These are phyloP conservation scores for Fomitopsis betulina DNA, from an alignment of 1,284 basidiomycete species.

Conservation along the genomic window DNA sequence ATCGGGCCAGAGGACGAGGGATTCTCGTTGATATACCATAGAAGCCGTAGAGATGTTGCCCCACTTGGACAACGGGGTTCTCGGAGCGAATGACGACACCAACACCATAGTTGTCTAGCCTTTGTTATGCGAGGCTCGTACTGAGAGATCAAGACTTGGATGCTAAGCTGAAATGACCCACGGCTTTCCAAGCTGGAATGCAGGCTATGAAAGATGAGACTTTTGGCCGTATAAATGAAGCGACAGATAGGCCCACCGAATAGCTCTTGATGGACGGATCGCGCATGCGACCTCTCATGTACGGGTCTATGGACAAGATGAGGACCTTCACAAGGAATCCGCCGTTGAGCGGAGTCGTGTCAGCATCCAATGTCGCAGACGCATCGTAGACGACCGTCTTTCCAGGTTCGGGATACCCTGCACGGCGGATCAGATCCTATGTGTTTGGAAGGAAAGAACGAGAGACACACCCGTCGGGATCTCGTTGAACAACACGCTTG, in stretches of 20 bases:
- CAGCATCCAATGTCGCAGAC: conserved; percentile 43
- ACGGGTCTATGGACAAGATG: conserved; percentile 45
- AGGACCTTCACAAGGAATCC: conserved; percentile 49
- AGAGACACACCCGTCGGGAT: conserved; percentile 5
- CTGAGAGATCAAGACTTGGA: not conserved
- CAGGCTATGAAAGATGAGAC: conserved; percentile 9
- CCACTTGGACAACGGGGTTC: conserved; percentile 28
- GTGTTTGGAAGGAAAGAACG: no score
- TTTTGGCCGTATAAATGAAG: not conserved
- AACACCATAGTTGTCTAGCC: conserved; percentile 29
- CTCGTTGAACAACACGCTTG: conserved; percentile 10
- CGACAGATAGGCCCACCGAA: conserved; percentile 7
- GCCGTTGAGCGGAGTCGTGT: conserved; percentile 43
- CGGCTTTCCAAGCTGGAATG: conserved; percentile 22
- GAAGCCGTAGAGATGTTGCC: conserved; percentile 39
- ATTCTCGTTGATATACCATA: not conserved
- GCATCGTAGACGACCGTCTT: conserved; percentile 43
- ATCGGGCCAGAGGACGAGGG: not conserved
- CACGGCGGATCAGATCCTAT: not conserved
- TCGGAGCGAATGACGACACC: conserved; percentile 45
- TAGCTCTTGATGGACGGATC: conserved; percentile 22
- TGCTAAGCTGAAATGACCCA: not conserved
- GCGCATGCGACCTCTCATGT: conserved; percentile 37
- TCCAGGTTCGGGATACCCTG: conserved; percentile 27
- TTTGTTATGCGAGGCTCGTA: not conserved